phyloP scores from a whole-genome alignment of 768 basidiomycete genomes.

The Trametopsis cervina region DNA sequence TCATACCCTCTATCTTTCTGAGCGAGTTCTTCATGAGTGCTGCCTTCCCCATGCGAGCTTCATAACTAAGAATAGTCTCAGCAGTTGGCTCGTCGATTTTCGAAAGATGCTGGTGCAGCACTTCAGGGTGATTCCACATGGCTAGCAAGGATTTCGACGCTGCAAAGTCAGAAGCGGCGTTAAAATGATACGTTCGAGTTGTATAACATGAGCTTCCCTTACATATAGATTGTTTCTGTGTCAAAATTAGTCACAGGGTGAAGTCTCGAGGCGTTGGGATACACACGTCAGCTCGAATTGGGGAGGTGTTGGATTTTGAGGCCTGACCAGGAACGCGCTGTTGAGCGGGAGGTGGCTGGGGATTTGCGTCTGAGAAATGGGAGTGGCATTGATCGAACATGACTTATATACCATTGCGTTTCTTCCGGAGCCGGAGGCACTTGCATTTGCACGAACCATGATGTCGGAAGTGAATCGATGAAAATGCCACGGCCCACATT shows the following conservation, averaged over 20 bases:
- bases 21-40: conserved; percentile 1
- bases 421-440: background rate
- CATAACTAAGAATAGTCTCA: background rate
- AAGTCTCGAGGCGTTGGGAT: background rate
- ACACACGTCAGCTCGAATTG: background rate
- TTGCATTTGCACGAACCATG: background rate
- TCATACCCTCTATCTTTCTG: conserved; percentile 6
- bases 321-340: background rate
- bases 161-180: background rate
- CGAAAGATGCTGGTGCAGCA: background rate
- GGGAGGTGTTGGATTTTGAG: background rate
- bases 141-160: background rate
- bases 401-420: background rate
- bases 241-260: background rate
- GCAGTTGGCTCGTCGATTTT: background rate
- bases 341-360: background rate
- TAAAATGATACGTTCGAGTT: background rate
- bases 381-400: background rate
- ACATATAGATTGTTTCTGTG: background rate
- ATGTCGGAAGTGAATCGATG: background rate
- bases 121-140: background rate
- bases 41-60: background rate
- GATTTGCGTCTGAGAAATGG: background rate
- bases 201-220: background rate
- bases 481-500: background rate